These are phyloP conservation scores for Nothophaeocryptopus gaeumannii DNA, from an alignment of 2,329 filamentous ascomycete species.

Conservation along the genomic window DNA sequence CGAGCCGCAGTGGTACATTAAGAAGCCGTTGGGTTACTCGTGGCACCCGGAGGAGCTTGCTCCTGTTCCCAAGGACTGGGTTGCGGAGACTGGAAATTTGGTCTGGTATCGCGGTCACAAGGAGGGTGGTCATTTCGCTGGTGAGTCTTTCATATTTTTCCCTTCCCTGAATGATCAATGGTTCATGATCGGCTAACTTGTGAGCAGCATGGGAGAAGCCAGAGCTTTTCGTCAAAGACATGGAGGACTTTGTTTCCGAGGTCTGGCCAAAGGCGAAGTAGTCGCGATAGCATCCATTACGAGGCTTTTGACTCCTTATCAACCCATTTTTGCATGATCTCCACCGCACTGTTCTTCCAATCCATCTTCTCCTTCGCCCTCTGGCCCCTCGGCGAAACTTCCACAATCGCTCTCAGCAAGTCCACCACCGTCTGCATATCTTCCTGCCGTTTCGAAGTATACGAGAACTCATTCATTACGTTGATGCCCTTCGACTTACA, in stretches of 20 bases:
- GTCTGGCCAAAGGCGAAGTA: slow-evolving; percentile 28
- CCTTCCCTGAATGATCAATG: neutral
- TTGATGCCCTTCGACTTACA: neutral
- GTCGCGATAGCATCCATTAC: neutral
- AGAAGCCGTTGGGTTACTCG: slow-evolving; percentile 46
- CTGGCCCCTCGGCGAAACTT: slow-evolving; percentile 1
- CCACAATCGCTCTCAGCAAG: slow-evolving; percentile 6
- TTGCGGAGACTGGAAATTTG: slow-evolving; percentile 40
- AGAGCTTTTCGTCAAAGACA: slow-evolving; percentile 30
- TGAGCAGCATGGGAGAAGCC: slow-evolving; percentile 33
- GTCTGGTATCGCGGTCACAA: slow-evolving; percentile 41
- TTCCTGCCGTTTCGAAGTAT: neutral
- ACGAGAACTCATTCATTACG: neutral
- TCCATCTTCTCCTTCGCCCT: slow-evolving; percentile 1
- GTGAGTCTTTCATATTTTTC: neutral
- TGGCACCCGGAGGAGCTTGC: slow-evolving; percentile 45
- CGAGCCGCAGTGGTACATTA: slow-evolving; percentile 25
- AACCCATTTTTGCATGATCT: neutral
- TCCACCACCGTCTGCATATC: slow-evolving; percentile 5
- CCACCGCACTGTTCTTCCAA: neutral
- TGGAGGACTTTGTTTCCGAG: slow-evolving; percentile 33
- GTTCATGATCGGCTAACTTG: neutral
- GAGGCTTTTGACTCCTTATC: neutral
- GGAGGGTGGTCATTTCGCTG: slow-evolving; percentile 40
- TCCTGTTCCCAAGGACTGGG: slow-evolving; percentile 39